Percentiles rank a stretch among this genome's conserved stretches.
Evolutionary conservation across 2,329 filamentous ascomycete species (phyloP).

Genomic region (Colletotrichum tamarilloi): DNA sequence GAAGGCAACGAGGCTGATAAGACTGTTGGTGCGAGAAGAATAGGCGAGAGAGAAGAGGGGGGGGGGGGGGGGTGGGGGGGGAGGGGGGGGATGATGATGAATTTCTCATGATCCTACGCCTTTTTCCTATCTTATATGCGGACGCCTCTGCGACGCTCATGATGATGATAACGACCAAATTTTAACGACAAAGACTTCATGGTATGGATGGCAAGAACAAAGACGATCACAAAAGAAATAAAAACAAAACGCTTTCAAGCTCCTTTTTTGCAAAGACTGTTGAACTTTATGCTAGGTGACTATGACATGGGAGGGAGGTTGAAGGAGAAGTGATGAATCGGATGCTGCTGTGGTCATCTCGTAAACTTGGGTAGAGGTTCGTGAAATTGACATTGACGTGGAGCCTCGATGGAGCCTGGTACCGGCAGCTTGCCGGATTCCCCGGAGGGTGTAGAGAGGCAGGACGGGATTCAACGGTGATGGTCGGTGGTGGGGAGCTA

Average conservation of each 20-base stretch:
- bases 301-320: neutral
- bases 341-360: too few relatives aligned
- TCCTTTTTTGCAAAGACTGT: neutral
- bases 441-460: too few relatives aligned
- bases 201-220: slow-evolving; percentile 8
- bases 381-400: too few relatives aligned
- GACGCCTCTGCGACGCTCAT: slow-evolving; percentile 5
- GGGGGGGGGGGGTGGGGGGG: neutral
- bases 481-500: neutral
- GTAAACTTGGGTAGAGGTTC: too few relatives aligned
- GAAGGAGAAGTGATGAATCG: too few relatives aligned
- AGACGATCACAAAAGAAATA: neutral
- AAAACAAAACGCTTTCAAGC: slow-evolving; percentile 5
- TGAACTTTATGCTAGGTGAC: neutral
- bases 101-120: neutral
- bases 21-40: neutral
- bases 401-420: too few relatives aligned
- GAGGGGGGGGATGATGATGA: neutral
- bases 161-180: slow-evolving; percentile 31
- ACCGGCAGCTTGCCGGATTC: too few relatives aligned
- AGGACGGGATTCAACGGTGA: neutral
- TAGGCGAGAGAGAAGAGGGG: neutral
- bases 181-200: slow-evolving; percentile 15
- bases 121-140: neutral
- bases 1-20: neutral